Conservation (phyloP, 345 rosid genomes). For the Euphorbia lathyris region DNA sequence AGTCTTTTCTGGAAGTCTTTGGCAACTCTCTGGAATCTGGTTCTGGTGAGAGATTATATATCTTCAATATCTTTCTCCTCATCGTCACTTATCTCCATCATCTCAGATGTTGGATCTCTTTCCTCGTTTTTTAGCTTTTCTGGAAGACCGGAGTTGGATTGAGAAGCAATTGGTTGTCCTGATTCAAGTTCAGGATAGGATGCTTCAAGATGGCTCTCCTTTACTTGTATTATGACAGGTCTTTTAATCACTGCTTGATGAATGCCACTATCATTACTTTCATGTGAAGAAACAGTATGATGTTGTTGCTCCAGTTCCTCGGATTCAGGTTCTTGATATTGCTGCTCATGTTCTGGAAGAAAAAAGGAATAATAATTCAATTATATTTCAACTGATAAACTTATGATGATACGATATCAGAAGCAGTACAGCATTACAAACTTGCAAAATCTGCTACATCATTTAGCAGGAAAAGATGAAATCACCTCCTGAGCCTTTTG, state of each 20-base stretch:
- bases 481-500: neutral
- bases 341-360: constrained; percentile 4
- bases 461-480: neutral
- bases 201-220: neutral
- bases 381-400: neutral
- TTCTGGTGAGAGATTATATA: too few species aligned
- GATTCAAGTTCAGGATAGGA: neutral
- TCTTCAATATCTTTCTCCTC: constrained; percentile 21
- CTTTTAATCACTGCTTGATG: neutral
- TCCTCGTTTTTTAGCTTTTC: too few species aligned
- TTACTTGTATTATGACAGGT: neutral
- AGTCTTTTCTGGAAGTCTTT: neutral
- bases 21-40: neutral
- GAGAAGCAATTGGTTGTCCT: neutral
- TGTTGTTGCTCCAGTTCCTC: neutral
- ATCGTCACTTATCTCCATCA: too few species aligned
- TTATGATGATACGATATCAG: too few species aligned
- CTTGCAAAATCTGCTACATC: constrained; percentile 11
- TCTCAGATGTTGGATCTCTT: neutral
- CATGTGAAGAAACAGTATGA: neutral
- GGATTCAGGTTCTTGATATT: neutral
- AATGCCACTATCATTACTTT: neutral
- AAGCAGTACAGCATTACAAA: neutral
- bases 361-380: neutral
- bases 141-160: neutral